Percentiles rank a stretch among this genome's conserved stretches.
Conservation (phyloP, 345 rosid species). For the Bretschneidera sinensis region DNA sequence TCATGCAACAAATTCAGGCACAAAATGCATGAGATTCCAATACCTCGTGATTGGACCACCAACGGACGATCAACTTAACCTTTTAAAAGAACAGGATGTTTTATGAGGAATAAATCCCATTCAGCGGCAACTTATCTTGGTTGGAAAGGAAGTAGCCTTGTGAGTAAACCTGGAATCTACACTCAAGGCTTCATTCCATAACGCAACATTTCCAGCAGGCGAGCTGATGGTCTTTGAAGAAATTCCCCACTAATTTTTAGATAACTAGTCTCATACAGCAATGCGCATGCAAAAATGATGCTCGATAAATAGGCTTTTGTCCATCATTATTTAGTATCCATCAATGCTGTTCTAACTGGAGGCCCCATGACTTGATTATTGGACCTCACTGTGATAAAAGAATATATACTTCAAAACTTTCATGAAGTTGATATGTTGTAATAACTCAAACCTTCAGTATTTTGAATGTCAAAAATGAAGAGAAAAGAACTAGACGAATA, state of each 20-base stretch:
- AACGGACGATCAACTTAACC: constrained; percentile 26
- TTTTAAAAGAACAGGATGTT: constrained; percentile 15
- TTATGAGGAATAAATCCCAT: constrained; percentile 37
- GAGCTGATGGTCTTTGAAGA: constrained; percentile 16
- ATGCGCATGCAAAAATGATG: neutral
- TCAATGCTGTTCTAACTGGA: too few relatives aligned
- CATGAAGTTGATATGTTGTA: too few relatives aligned
- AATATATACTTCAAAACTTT: too few relatives aligned
- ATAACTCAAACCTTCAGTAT: too few relatives aligned
- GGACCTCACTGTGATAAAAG: too few relatives aligned
- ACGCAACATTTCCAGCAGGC: constrained; percentile 15
- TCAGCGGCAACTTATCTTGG: constrained; percentile 36
- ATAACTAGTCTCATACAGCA: constrained; percentile 16
- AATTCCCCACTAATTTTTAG: constrained; percentile 22
- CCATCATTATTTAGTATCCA: too few relatives aligned
- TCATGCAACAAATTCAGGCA: constrained; percentile 37
- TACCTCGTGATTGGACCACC: constrained; percentile 34
- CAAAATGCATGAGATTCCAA: constrained; percentile 40
- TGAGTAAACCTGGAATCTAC: constrained; percentile 24
- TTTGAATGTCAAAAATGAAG: constrained; percentile 2
- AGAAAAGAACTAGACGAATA: neutral
- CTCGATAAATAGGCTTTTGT: neutral
- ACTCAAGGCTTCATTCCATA: constrained; percentile 9
- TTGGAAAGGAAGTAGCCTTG: constrained; percentile 22
- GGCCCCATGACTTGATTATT: too few relatives aligned